Conservation (phyloP, 2,329 filamentous ascomycete genomes). For the Aureobasidium sp. region DNA sequence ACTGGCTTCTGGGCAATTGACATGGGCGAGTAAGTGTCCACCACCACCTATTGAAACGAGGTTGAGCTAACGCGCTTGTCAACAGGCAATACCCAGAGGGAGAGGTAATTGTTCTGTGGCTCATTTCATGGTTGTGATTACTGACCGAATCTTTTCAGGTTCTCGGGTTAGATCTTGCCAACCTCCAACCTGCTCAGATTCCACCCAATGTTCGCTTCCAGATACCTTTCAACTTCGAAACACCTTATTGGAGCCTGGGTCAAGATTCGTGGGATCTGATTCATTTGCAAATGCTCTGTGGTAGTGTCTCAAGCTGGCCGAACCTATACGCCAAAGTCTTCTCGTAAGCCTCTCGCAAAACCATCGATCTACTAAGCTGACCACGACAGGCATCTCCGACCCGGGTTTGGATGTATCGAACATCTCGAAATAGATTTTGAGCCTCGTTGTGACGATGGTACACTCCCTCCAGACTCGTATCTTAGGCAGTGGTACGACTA, state of each 20-base stretch:
- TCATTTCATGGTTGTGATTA: neutral
- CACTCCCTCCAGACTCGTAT: conserved; percentile 48
- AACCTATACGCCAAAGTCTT: conserved; percentile 65
- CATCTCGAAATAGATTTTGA: conserved; percentile 84
- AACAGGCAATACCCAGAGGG: conserved; percentile 46
- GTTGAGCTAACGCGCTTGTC: neutral
- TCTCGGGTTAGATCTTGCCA: conserved; percentile 54
- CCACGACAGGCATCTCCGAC: conserved; percentile 60
- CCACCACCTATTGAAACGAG: neutral
- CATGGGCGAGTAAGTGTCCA: conserved; percentile 61
- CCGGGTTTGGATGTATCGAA: conserved; percentile 69
- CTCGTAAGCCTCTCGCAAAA: conserved; percentile 41
- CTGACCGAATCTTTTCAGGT: conserved; percentile 34
- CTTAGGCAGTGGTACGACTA: conserved; percentile 51
- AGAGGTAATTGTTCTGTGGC: conserved; percentile 34
- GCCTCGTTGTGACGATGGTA: conserved; percentile 63
- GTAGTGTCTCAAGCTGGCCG: conserved; percentile 70
- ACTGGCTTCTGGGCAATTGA: conserved; percentile 90
- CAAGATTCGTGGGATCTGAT: conserved; percentile 73
- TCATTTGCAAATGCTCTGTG: conserved; percentile 71
- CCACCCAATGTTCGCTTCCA: conserved; percentile 62
- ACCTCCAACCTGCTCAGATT: conserved; percentile 57
- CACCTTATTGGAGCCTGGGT: conserved; percentile 57
- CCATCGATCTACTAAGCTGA: conserved; percentile 23
- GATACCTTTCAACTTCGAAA: conserved; percentile 69